Conservation (phyloP, 2,329 filamentous ascomycete species). For the Penicillium sp. region DNA sequence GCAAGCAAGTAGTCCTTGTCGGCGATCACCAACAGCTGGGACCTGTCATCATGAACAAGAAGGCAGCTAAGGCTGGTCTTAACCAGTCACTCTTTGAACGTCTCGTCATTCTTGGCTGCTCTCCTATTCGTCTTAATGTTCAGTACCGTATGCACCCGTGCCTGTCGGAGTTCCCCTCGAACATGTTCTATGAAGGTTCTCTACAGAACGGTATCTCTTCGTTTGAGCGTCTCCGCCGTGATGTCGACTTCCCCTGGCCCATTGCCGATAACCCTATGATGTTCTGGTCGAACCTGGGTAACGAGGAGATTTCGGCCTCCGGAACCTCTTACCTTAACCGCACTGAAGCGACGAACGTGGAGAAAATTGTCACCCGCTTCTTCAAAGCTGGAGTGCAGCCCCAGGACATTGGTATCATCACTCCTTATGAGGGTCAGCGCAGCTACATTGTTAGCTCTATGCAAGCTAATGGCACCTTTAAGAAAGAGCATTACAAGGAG, state of each 20-base stretch:
- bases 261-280: constrained; percentile 94
- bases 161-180: constrained; percentile 91
- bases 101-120: constrained; percentile 79
- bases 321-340: constrained; percentile 97
- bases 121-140: constrained; percentile 85
- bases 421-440: constrained; percentile 93
- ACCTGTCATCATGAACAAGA: constrained; percentile 99
- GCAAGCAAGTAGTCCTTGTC: constrained; percentile 97
- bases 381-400: constrained; percentile 98
- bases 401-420: constrained; percentile 90
- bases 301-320: constrained; percentile 94
- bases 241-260: constrained; percentile 97
- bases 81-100: constrained; percentile 97
- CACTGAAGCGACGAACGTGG: constrained; percentile 91
- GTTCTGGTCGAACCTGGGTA: constrained; percentile 98
- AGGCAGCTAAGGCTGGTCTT: constrained; percentile 90
- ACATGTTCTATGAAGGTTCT: constrained; percentile 99
- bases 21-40: constrained; percentile 97
- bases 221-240: constrained; percentile 74
- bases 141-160: constrained; percentile 99
- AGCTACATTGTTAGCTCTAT: constrained; percentile 99
- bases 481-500: constrained; percentile 97
- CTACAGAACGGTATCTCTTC: constrained; percentile 93
- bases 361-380: constrained; percentile 96
- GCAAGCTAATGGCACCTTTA: constrained; percentile 94